Base-by-base conservation (phyloP, 169 alveolate species). In the Eimeria maxima region DNA sequence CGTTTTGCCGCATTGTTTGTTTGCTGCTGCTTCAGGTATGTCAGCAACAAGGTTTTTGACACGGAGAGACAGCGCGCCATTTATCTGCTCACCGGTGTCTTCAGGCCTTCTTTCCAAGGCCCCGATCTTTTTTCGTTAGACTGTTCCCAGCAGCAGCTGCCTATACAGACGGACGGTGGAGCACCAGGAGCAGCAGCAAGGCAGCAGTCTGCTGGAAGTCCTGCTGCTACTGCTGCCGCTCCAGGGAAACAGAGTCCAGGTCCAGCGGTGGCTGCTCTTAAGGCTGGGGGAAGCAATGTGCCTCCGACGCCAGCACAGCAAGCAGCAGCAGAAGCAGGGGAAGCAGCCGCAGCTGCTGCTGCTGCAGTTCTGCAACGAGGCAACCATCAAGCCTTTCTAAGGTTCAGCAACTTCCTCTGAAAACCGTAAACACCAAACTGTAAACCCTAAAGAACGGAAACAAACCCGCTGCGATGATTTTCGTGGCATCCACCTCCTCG, bases 101-200 rank as follows among this genome's bases (percentile, higher is more conserved):
- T 84, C 13, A 53, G 80, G 80, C 93, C 93, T 29, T 84, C 78
- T 16, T 78, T 60, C 2, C 38, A 38, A 27, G 93, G 93, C n/a
- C 93, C 93, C 14, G 93, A 84, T 7, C 11, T 84, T 3, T 44
- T 84, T 29, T 33, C 80, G 2, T 38, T 84, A 14, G 93, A 84
- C 38, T 84, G 93, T 38, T 57, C 80, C 33, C 93, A 84, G 63
- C 93, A 38, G 93, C 93, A 84, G 93, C 60, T 84, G 74, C 93
- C 93, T 29, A 13, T 38, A 13, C 44, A 27, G 22, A 16, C 42
- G 18, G 38, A 14, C 33, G 55, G 57, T 44, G 86, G 14, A 18
- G 86, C 63, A 74, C 33, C 86, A 44, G 86, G 86, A 24, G 86
- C 53, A 45, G 86, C 57, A 74, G 86, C 86, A 20, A n/a, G 13